phyloP scores from a whole-genome alignment of 306 rosid species.

The Rosa lucieae region DNA sequence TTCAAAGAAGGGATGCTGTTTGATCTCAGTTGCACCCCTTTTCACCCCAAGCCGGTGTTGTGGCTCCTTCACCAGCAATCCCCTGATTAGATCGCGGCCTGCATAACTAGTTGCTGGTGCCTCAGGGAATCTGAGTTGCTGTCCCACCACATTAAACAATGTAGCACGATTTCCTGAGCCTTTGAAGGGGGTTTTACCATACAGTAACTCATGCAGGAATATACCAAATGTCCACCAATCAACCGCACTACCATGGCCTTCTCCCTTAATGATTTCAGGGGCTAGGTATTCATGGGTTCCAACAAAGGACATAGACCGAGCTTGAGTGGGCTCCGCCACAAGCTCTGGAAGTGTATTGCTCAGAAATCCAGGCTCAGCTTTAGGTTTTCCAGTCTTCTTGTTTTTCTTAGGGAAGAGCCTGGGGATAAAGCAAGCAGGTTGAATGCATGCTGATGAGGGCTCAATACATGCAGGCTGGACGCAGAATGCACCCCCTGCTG shows the following conservation, averaged over 20 bases:
- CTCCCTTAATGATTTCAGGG: slow-evolving; percentile 96
- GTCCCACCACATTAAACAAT: slow-evolving; percentile 90
- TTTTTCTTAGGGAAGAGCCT: slow-evolving; percentile 79
- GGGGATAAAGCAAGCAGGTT: slow-evolving; percentile 92
- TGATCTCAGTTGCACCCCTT: slow-evolving; percentile 91
- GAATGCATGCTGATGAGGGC: slow-evolving; percentile 90
- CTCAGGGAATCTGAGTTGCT: slow-evolving; percentile 78
- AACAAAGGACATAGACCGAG: slow-evolving; percentile 96
- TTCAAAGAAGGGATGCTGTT: slow-evolving; percentile 92
- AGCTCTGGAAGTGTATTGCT: slow-evolving; percentile 86
- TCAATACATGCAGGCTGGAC: slow-evolving; percentile 96
- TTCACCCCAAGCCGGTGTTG: slow-evolving; percentile 88
- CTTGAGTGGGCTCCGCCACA: slow-evolving; percentile 94
- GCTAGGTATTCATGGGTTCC: slow-evolving; percentile 99
- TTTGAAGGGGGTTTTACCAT: slow-evolving; percentile 97
- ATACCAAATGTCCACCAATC: slow-evolving; percentile 99
- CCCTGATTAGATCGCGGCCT: slow-evolving; percentile 76
- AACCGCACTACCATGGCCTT: slow-evolving; percentile 99
- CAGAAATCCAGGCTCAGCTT: slow-evolving; percentile 60
- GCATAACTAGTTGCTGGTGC: slow-evolving; percentile 80
- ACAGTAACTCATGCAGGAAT: slow-evolving; percentile 86
- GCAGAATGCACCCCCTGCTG: slow-evolving; percentile 77
- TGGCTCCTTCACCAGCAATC: slow-evolving; percentile 87
- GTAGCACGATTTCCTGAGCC: slow-evolving; percentile 98
- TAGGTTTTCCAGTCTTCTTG: slow-evolving; percentile 62